Conservation (phyloP, 2,329 filamentous ascomycete species). For the Colletotrichum sp. region DNA sequence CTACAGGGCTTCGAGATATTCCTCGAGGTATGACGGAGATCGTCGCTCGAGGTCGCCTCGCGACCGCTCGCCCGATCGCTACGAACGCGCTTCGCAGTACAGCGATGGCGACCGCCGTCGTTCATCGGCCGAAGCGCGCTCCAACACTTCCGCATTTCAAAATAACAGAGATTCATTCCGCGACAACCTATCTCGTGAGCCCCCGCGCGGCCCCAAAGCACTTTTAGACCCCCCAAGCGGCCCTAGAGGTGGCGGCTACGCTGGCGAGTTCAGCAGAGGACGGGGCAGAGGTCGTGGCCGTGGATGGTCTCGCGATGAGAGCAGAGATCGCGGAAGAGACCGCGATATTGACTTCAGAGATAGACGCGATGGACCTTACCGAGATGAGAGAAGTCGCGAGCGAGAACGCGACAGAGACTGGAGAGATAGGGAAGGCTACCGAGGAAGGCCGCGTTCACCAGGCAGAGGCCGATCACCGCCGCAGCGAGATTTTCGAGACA, state of each 20-base stretch:
- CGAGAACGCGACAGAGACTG: conserved; percentile 60
- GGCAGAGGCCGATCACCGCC: conserved; percentile 69
- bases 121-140: conserved; percentile 63
- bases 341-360: conserved; percentile 66
- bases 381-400: conserved; percentile 65
- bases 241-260: conserved; percentile 70
- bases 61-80: conserved; percentile 74
- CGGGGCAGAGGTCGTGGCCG: conserved; percentile 62
- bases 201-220: conserved; percentile 82
- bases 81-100: conserved; percentile 59
- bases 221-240: conserved; percentile 73
- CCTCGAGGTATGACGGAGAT: conserved; percentile 65
- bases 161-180: conserved; percentile 63
- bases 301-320: conserved; percentile 66
- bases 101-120: conserved; percentile 72
- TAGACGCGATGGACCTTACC: conserved; percentile 45
- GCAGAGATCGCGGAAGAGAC: conserved; percentile 63
- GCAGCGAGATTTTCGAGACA: conserved; percentile 63
- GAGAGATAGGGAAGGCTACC: conserved; percentile 52
- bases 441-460: conserved; percentile 66
- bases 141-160: conserved; percentile 65
- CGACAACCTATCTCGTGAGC: conserved; percentile 60
- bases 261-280: conserved; percentile 61
- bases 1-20: conserved; percentile 58
- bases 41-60: conserved; percentile 69